Evolutionary conservation across 2,329 filamentous ascomycete species (phyloP), one percentile per base, ranked within the genome.

Genomic region (Talaromyces rugulosus): DNA sequence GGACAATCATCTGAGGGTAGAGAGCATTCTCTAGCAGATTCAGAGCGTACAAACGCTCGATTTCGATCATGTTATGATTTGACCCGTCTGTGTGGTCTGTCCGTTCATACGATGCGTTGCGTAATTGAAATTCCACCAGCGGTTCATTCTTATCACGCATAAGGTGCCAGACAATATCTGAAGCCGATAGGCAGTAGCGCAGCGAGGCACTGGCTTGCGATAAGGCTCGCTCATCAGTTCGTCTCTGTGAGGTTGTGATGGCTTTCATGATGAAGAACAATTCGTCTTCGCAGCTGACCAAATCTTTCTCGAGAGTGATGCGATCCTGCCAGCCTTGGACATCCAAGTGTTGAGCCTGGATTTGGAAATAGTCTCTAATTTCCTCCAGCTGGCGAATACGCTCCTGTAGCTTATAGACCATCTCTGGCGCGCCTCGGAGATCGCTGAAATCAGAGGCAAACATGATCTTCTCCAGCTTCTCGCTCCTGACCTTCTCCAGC

Each of bases 201-300:
- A 99, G 77, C 47, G 97, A 81, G 5, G 92, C 92, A 63, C 86
- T 93, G 61, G 88, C 89, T 65, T 92, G 85, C 6, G 87, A 86
- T 56, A 86, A 82, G 42, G 77, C 77, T 54, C 85, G 85, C 63
- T 96, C 92, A 58, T 89, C 87, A 65, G 87, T 88, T 72, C 93
- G 95, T 63, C 92, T 85, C 76, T 99, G 95, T 5, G 94, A 96
- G 2, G 92, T 96, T 1, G 95, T 99, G 73, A 99, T 99, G 44
- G 95, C 96, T 71, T 99, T 98, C 95, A 99, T 98, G 81, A 99
- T 90, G 79, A 99, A 99, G 82, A 99, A 99, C 8, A 99, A 79
- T 75, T 99, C 96, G 70, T 99, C 95, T 74, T 98, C 95, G 70
- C 92, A 97, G 23, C 87, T 87, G 9, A 91, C 86, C 57, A 99